phyloP scores from a whole-genome alignment of 371 early-diverging fungal genomes.

The Syncephalastrum racemosum region DNA sequence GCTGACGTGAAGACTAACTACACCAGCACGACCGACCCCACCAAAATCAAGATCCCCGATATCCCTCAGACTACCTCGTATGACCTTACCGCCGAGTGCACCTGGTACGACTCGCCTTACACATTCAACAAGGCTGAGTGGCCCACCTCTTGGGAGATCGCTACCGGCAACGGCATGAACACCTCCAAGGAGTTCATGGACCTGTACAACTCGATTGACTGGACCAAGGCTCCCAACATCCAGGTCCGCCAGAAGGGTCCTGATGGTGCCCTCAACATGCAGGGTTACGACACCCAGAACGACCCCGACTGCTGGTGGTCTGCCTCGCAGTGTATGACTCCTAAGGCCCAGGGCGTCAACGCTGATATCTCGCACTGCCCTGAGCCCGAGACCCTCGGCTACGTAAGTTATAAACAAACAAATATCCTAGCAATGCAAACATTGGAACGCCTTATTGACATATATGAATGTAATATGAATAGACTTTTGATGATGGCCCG shows the following conservation, averaged over 20 bases:
- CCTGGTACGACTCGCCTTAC: slow-evolving; percentile 16
- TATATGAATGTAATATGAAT: neutral
- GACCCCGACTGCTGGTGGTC: slow-evolving; percentile 57
- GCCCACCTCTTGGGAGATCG: slow-evolving; percentile 30
- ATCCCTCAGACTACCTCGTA: slow-evolving; percentile 37
- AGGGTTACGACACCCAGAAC: slow-evolving; percentile 18
- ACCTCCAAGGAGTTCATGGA: slow-evolving; percentile 26
- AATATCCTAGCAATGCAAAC: neutral
- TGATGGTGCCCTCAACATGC: slow-evolving; percentile 24
- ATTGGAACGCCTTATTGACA: neutral
- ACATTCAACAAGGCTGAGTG: slow-evolving; percentile 19
- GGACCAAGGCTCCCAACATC: slow-evolving; percentile 43
- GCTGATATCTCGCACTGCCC: slow-evolving; percentile 39
- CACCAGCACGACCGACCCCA: slow-evolving; percentile 22
- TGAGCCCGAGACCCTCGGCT: slow-evolving; percentile 48
- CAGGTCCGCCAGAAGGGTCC: slow-evolving; percentile 19
- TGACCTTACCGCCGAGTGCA: slow-evolving; percentile 22
- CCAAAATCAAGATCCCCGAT: slow-evolving; percentile 37
- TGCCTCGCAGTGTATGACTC: slow-evolving; percentile 31
- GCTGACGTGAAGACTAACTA: slow-evolving; percentile 29
- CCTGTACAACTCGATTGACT: slow-evolving; percentile 36
- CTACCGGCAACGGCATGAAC: slow-evolving; percentile 35
- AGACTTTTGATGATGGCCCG: slow-evolving; percentile 51
- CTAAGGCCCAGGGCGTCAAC: slow-evolving; percentile 36
- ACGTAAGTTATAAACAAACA: slow-evolving; percentile 14